Evolutionary conservation across 192 early-diverging fungal genomes (phyloP).

Genomic region (Entophlyctis helioformis): DNA sequence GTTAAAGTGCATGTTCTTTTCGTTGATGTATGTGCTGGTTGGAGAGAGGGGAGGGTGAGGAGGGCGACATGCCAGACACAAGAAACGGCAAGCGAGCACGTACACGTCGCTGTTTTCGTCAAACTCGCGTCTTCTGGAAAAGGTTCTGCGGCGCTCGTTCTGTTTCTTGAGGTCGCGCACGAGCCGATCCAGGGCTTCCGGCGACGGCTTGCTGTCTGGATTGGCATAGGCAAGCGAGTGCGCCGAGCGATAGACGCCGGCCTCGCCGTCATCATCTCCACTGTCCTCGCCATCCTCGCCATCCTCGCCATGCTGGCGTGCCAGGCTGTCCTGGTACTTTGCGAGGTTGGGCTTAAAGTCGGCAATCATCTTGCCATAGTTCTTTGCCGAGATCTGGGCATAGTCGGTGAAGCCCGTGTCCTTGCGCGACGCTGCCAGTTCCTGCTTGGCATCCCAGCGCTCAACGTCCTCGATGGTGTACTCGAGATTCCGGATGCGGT

Average conservation of each 20-base stretch:
- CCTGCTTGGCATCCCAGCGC: conserved; percentile 70
- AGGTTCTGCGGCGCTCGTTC: conserved; percentile 33
- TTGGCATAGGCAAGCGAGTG: conserved; percentile 56
- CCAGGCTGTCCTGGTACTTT: conserved; percentile 60
- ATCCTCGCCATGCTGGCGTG: no score
- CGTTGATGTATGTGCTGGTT: conserved; percentile 89
- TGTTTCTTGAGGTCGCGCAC: conserved; percentile 65
- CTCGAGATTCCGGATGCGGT: conserved; percentile 66
- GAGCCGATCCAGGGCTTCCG: conserved; percentile 55
- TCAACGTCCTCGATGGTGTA: conserved; percentile 83
- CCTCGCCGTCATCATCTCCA: conserved; percentile 9
- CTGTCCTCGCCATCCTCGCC: conserved; percentile 26
- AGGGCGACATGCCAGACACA: not conserved
- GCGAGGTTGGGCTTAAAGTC: conserved; percentile 76
- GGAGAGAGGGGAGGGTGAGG: not conserved
- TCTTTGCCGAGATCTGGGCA: conserved; percentile 72
- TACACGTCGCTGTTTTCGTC: conserved; percentile 67
- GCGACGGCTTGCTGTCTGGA: conserved; percentile 43
- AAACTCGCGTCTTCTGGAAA: conserved; percentile 56
- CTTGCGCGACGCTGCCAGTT: conserved; percentile 44
- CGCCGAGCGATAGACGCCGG: conserved; percentile 37
- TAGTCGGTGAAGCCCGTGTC: conserved; percentile 83
- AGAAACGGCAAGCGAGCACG: not conserved
- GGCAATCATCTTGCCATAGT: conserved; percentile 68
- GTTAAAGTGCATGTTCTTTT: conserved; percentile 91